These are phyloP conservation scores for Globisporangium abappressorium DNA, from an alignment of 352 stramenopile species.

Conservation along the genomic window DNA sequence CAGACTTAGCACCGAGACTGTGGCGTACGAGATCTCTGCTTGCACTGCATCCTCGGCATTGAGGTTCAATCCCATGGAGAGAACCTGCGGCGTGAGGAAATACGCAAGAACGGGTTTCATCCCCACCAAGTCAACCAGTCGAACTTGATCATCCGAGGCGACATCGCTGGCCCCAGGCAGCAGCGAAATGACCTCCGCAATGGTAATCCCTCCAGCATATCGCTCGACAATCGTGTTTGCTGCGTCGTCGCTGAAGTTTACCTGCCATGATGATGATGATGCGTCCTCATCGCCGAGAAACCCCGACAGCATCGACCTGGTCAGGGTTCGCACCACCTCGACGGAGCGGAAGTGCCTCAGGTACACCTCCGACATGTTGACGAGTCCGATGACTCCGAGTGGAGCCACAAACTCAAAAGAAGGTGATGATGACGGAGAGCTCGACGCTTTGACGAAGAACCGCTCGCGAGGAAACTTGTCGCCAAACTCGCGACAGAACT, in stretches of 20 bases:
- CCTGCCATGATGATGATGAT: constrained; percentile 13
- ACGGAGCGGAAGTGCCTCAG: constrained; percentile 36
- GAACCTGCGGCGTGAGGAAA: constrained; percentile 28
- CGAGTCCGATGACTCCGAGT: constrained; percentile 8
- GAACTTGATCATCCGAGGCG: constrained; percentile 22
- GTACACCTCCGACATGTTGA: constrained; percentile 28
- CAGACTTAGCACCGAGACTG: constrained; percentile 26
- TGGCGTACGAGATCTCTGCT: constrained; percentile 36
- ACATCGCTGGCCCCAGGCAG: constrained; percentile 15
- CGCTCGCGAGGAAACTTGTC: constrained; percentile 28
- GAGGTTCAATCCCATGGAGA: constrained; percentile 36
- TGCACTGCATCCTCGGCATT: constrained; percentile 36
- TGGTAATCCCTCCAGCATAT: constrained; percentile 28
- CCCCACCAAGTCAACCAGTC: constrained; percentile 29
- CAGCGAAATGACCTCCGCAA: constrained; percentile 21
- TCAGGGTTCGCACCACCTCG: constrained; percentile 33
- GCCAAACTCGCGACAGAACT: constrained; percentile 41
- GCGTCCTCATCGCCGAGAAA: constrained; percentile 20
- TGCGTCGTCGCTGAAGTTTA: constrained; percentile 18
- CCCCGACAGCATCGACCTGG: constrained; percentile 35
- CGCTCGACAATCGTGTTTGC: constrained; percentile 24
- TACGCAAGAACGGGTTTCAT: constrained; percentile 20
- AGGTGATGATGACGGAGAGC: constrained; percentile 6
- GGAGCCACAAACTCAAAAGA: neutral
- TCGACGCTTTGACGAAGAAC: constrained; percentile 26